Base-by-base conservation (phyloP, 2,329 filamentous ascomycete species). In the Xenoacremonium recifei region DNA sequence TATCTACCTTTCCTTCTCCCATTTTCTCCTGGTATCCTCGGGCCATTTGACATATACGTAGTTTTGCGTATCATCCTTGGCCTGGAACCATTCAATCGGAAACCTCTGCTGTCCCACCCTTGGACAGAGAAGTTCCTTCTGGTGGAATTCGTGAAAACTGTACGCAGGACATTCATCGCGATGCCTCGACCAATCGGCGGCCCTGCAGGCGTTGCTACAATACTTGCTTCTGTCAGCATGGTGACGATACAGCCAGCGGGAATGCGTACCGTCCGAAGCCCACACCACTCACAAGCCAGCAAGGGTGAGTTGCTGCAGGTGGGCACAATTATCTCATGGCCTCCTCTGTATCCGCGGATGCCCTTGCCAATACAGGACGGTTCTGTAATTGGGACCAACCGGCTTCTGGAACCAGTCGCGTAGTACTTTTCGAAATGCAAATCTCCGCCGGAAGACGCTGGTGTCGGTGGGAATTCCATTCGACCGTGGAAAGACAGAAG, bases 201-300 rank as follows among this genome's bases (percentile, higher is more conserved):
- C 25, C 31, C 32, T 46, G 44, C 57, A 60, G n/a, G 30, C 23
- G 2, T 38, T 4, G 36, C 40, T 40, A 39, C 57, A 60, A 30
- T 60, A 60, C 57, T 60, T 3, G 17, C n/a, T 16, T 21, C 16
- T 13, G 37, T 52, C 13, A 52, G 48, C 16, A 27, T 27, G 7
- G 23, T 27, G 13, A 27, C 23, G 9, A 27, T 27, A 27, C 23
- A 27, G 9, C 13, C 9, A 13, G 23, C 23, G 23, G 23, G 9
- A 27, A 9, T 27, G 23, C 9, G 23, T 27, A 27, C 7, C 9
- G 13, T 27, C 7, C 7, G 7, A 9, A 9, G 23, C 7, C 7
- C 13, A 27, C 7, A 27, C 9, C 23, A 27, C 13, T 27, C 9
- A 13, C 23, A 13, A 27, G 13, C 23, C 23, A 27, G 7, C 23